phyloP scores from a whole-genome alignment of 495 filamentous ascomycete species.

The Penicillium riverlandense region DNA sequence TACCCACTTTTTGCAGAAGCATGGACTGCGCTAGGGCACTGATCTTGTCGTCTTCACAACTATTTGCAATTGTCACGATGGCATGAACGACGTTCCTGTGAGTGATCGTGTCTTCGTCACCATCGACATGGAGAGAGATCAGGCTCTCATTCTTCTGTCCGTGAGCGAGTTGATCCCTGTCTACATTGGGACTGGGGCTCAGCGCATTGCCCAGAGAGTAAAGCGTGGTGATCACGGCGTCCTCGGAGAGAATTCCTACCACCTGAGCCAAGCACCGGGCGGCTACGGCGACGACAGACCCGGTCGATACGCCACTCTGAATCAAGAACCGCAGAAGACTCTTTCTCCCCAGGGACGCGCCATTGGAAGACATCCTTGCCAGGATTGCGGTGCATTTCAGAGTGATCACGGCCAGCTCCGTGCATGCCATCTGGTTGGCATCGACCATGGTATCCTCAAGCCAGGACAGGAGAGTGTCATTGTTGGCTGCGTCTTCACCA shows the following conservation, averaged over 20 bases:
- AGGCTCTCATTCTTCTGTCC: constrained; percentile 63
- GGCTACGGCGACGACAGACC: constrained; percentile 60
- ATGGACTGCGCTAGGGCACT: constrained; percentile 92
- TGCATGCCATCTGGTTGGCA: constrained; percentile 70
- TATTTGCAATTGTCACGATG: constrained; percentile 77
- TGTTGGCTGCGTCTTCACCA: constrained; percentile 71
- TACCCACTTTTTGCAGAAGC: constrained; percentile 86
- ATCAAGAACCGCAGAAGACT: constrained; percentile 78
- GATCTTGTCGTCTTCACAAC: constrained; percentile 81
- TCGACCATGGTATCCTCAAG: constrained; percentile 72
- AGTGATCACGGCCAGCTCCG: constrained; percentile 63
- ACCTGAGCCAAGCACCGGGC: constrained; percentile 75
- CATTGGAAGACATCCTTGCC: constrained; percentile 61
- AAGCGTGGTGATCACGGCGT: constrained; percentile 87
- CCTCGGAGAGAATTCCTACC: constrained; percentile 73
- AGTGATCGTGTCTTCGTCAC: constrained; percentile 67
- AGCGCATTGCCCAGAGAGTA: constrained; percentile 92
- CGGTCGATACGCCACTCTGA: constrained; percentile 58
- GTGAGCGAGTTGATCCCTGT: constrained; percentile 24
- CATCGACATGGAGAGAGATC: constrained; percentile 62
- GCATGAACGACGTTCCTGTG: constrained; percentile 81
- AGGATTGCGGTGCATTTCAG: constrained; percentile 78
- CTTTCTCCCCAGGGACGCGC: constrained; percentile 71
- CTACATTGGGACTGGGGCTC: constrained; percentile 51
- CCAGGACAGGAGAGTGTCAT: constrained; percentile 79